Evolutionary conservation across 805 yeast genomes (phyloP), one percentile per base, ranked within the genome.

Genomic region (Suhomyces tanzawaensis): DNA sequence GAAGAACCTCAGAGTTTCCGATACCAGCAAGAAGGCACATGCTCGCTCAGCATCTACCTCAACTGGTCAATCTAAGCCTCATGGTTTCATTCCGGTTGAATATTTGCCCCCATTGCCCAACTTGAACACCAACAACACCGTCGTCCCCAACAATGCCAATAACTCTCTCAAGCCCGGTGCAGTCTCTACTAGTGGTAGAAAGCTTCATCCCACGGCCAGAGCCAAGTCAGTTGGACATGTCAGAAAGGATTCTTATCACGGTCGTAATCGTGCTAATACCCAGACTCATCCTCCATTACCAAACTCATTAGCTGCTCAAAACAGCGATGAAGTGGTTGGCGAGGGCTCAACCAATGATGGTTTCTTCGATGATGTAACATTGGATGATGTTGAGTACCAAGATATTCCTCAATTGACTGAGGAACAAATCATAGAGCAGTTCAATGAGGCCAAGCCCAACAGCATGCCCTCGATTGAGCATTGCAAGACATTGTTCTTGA

Each of bases 391-490:
- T 3, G 65, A 62, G 12, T 54, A 46, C 17, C 53, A 54, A 18
- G 62, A 54, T 17, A 45, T 61, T 32, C 70, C 73, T 11, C 62
- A 56, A 23, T 51, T 69, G 31, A 57, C 68, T 1, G 74, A 69
- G 39, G 66, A 60, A 7, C 59, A 67, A 43, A 68, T 69, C 29
- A 61, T 69, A 33, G 69, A 66, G 19, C 71, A 70, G 42, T 65
- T 63, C 52, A 58, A 66, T 36, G 49, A 66, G 43, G 89, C 95
- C 11, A 76, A 80, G 40, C 78, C 82, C 2, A 87, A 86, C 39
- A 64, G 84, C 12, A 89, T 90, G 96, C 95, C 95, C 19, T 88
- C 96, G 0, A 88, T 91, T 58, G 96, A 90, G 55, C 87, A 81
- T 56, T 95, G 96, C 43, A 84, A 84, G 64, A 90, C 95, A 2